phyloP scores from a whole-genome alignment of 495 filamentous ascomycete species.

The Astrothelium subdiscretum region DNA sequence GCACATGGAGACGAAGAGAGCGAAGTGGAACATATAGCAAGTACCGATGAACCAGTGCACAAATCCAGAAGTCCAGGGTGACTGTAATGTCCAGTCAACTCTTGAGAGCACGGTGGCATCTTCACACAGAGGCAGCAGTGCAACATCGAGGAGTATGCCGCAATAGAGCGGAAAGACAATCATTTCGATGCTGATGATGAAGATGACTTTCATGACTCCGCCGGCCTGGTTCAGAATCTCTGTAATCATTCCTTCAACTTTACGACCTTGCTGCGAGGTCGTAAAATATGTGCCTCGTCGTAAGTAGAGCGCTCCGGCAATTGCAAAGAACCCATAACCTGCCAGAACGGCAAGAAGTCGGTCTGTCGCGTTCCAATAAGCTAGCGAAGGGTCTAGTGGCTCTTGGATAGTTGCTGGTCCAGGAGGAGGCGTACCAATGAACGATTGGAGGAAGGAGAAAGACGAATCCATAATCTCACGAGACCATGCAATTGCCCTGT shows the following conservation, averaged over 20 bases:
- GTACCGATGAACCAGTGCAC: conserved; percentile 99
- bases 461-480: neutral
- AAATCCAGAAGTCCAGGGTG: conserved; percentile 79
- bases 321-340: conserved; percentile 66
- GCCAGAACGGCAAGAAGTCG: conserved; percentile 65
- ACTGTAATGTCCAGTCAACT: conserved; percentile 58
- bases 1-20: conserved; percentile 97
- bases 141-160: conserved; percentile 78
- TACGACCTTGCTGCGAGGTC: conserved; percentile 50
- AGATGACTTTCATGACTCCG: conserved; percentile 92
- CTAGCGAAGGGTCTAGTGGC: conserved; percentile 48
- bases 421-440: neutral
- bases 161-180: conserved; percentile 94
- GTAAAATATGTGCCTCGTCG: conserved; percentile 54
- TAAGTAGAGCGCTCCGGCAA: conserved; percentile 68
- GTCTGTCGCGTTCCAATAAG: conserved; percentile 66
- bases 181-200: conserved; percentile 99
- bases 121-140: conserved; percentile 79
- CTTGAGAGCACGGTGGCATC: conserved; percentile 63
- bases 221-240: conserved; percentile 85
- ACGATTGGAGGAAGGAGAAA: neutral
- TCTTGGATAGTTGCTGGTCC: neutral
- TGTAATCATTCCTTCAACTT: conserved; percentile 66
- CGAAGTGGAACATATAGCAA: conserved; percentile 99
- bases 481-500: neutral